Conservation (phyloP, 805 yeast genomes). For the Suhomyces sp. region DNA sequence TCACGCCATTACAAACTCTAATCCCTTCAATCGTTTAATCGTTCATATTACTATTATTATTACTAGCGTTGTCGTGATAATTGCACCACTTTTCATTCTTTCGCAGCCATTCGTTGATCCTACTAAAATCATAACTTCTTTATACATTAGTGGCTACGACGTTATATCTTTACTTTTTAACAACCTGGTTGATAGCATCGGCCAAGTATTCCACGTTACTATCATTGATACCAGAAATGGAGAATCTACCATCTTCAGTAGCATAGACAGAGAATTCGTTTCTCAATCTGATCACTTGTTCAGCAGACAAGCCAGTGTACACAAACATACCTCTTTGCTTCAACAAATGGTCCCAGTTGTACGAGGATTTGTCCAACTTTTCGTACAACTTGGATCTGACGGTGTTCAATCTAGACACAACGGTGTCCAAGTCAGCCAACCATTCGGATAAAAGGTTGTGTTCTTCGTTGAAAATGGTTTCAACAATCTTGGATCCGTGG, state of each 20-base stretch:
- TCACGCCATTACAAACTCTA: too few relatives aligned
- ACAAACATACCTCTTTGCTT: slow-evolving; percentile 97
- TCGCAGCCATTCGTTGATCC: too few relatives aligned
- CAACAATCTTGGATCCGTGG: slow-evolving; percentile 89
- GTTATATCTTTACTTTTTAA: slow-evolving; percentile 26
- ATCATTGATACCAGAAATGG: slow-evolving; percentile 85
- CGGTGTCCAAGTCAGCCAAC: slow-evolving; percentile 74
- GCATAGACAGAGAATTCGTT: slow-evolving; percentile 76
- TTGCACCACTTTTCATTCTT: too few relatives aligned
- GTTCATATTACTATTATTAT: too few relatives aligned
- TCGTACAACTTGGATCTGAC: slow-evolving; percentile 68
- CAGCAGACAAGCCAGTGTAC: slow-evolving; percentile 74
- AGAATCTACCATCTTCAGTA: slow-evolving; percentile 87
- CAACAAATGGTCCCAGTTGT: slow-evolving; percentile 83
- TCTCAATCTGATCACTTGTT: slow-evolving; percentile 71
- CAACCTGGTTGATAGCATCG: slow-evolving; percentile 55
- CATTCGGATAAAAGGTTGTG: slow-evolving; percentile 61
- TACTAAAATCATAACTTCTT: too few relatives aligned
- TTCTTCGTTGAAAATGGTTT: slow-evolving; percentile 63
- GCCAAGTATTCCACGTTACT: slow-evolving; percentile 76
- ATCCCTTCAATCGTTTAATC: too few relatives aligned
- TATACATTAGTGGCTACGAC: slow-evolving; percentile 3
- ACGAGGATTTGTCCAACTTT: slow-evolving; percentile 58
- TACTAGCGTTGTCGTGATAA: too few relatives aligned
- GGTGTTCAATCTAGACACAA: slow-evolving; percentile 74